A percentile compares a stretch with the other conserved stretches of the same genome.
phyloP scores from a whole-genome alignment of 768 basidiomycete species.

The Dictyophora rubrovolvata region DNA sequence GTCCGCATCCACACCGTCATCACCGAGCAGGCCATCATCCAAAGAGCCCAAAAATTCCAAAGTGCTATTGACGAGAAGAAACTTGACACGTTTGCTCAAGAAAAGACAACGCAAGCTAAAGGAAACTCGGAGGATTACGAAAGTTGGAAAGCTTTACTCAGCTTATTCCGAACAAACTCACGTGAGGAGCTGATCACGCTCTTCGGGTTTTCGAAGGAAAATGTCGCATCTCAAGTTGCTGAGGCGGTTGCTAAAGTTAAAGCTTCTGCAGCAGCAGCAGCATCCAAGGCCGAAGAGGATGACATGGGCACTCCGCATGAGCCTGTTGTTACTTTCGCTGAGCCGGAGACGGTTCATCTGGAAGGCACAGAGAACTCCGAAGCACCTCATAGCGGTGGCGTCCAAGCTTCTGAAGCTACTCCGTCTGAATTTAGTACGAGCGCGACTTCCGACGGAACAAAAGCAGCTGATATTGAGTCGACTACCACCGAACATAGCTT shows the following conservation, averaged over 20 bases:
- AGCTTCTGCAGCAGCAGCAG: slow-evolving; percentile 27
- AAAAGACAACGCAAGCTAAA: slow-evolving; percentile 28
- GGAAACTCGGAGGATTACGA: slow-evolving; percentile 29
- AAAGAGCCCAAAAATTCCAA: slow-evolving; percentile 61
- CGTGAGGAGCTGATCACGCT: slow-evolving; percentile 83
- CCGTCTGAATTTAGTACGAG: slow-evolving; percentile 67
- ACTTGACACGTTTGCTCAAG: slow-evolving; percentile 62
- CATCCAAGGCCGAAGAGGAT: slow-evolving; percentile 30
- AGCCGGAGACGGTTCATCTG: slow-evolving; percentile 46
- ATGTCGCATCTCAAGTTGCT: slow-evolving; percentile 67
- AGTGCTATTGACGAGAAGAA: slow-evolving; percentile 42
- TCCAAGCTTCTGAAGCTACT: slow-evolving; percentile 42
- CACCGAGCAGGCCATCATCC: slow-evolving; percentile 65
- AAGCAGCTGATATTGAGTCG: slow-evolving; percentile 59
- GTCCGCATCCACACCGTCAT: slow-evolving; percentile 72
- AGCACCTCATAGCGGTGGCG: slow-evolving; percentile 24
- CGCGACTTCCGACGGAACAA: slow-evolving; percentile 49
- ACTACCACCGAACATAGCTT: slow-evolving; percentile 72
- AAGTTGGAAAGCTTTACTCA: slow-evolving; percentile 82
- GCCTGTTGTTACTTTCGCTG: slow-evolving; percentile 76
- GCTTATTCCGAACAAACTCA: slow-evolving; percentile 82
- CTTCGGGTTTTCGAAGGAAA: slow-evolving; percentile 86
- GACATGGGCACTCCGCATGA: slow-evolving; percentile 42
- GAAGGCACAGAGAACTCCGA: slow-evolving; percentile 33
- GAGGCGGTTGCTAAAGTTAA: slow-evolving; percentile 75